A percentile compares a stretch with the other conserved stretches of the same genome.
phyloP scores from a whole-genome alignment of 2,329 filamentous ascomycete genomes.

The Neofusicoccum sp. region DNA sequence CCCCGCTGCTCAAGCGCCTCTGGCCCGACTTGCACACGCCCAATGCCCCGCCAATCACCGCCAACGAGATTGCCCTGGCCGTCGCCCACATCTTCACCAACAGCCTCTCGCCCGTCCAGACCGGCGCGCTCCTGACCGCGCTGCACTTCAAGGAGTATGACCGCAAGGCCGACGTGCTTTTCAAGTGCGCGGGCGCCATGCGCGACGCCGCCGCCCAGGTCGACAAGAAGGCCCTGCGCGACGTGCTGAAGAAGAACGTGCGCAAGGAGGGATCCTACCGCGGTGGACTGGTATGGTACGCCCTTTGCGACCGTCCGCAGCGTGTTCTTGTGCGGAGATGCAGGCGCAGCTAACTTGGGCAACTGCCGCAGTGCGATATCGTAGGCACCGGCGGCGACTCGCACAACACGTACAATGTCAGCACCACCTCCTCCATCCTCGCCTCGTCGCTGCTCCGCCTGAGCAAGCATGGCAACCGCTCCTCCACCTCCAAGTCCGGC shows the following conservation, averaged over 20 bases:
- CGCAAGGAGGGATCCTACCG: constrained; percentile 70
- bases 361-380: constrained; percentile 70
- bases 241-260: constrained; percentile 60
- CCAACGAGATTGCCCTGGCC: constrained; percentile 83
- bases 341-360: neutral
- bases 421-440: constrained; percentile 89
- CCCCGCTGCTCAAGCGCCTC: constrained; percentile 69
- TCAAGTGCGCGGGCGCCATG: constrained; percentile 82
- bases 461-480: constrained; percentile 94
- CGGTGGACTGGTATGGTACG: constrained; percentile 72
- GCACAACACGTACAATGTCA: constrained; percentile 98
- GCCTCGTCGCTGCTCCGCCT: constrained; percentile 81
- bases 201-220: constrained; percentile 72
- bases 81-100: constrained; percentile 91
- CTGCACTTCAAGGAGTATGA: constrained; percentile 90
- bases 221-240: constrained; percentile 61
- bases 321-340: neutral
- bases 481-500: constrained; percentile 91
- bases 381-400: constrained; percentile 95
- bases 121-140: constrained; percentile 81
- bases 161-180: constrained; percentile 78
- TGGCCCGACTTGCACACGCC: constrained; percentile 57
- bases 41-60: constrained; percentile 55
- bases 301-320: constrained; percentile 7
- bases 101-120: constrained; percentile 82